Evolutionary conservation across 306 rosid species (phyloP), one percentile per base, ranked within the genome.

Genomic region (Luffa acutangula): DNA sequence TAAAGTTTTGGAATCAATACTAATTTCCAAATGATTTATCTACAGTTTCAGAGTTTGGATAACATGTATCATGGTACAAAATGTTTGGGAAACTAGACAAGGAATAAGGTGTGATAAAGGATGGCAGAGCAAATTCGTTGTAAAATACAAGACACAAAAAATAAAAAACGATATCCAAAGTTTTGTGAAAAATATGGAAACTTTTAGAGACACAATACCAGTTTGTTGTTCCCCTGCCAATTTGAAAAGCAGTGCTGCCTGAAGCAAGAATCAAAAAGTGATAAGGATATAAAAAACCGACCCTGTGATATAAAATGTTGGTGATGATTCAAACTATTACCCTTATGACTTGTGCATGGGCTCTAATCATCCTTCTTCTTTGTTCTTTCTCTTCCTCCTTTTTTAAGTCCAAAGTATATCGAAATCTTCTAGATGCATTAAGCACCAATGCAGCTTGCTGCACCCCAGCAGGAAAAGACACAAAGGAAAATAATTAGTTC

Each of bases 341-440:
- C 84, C 98, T 83, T 51, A 94, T 86, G 90, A 92, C 98, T 92
- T 92, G 98, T 21, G 98, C 96, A 72, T 92, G 97, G 76, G 98
- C 84, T 85, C 98, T 85, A 71, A 94, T 91, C 97, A 92, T 86
- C 85, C 90, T 80, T 83, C 87, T 89, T 80, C 91, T 88, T 9
- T 86, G 85, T 60, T 89, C 92, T 83, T 82, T 88, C 46, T 89
- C 93, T 77, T 88, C 95, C 77, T 87, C 97, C 85, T 73, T 91
- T 57, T 87, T 89, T 65, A 94, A 92, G 89, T 94, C 97, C 75
- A 92, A 81, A 43, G 98, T 94, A 62, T 94, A 94, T 75, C 98
- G 88, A 84, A 94, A 94, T 69, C 98, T 90, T 49, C 98, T 84
- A 25, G 97, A 86, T 25, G 98, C 95, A 86, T 94, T 94, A 66